These are phyloP conservation scores for Candida ulmi DNA, from an alignment of 805 yeast genomes.

Conservation along the genomic window DNA sequence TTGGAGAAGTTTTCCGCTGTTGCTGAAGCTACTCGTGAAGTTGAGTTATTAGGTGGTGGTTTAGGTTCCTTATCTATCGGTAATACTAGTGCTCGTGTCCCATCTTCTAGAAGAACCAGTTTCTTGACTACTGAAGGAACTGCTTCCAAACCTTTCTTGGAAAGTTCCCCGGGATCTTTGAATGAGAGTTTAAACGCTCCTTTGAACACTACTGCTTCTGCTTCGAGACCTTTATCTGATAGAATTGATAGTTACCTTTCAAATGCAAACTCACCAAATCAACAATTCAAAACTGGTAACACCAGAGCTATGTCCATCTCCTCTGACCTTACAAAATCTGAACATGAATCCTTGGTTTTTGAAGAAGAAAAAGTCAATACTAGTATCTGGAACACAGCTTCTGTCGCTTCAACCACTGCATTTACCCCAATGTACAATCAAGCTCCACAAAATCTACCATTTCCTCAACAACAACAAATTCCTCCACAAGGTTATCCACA, in stretches of 20 bases:
- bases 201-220: conserved; percentile 7
- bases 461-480: conserved; percentile 2
- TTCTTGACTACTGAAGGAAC: conserved; percentile 32
- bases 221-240: conserved; percentile 31
- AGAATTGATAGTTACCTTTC: conserved; percentile 50
- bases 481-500: conserved; percentile 22
- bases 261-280: conserved; percentile 41
- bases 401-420: conserved; percentile 54
- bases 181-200: conserved; percentile 25
- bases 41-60: conserved; percentile 43
- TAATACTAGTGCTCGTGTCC: conserved; percentile 26
- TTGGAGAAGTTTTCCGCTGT: conserved; percentile 59
- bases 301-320: conserved; percentile 20
- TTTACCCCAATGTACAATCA: conserved; percentile 42
- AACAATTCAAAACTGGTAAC: conserved; percentile 26
- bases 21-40: conserved; percentile 65
- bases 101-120: conserved; percentile 48
- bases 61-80: conserved; percentile 34
- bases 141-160: conserved; percentile 17
- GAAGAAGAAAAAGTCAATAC: conserved; percentile 23
- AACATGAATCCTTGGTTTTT: conserved; percentile 27
- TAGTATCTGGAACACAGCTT: conserved; percentile 63
- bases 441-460: conserved; percentile 11
- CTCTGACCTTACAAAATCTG: conserved; percentile 27
- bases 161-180: conserved; percentile 23